A percentile compares a stretch with the other conserved stretches of the same genome.
These are phyloP conservation scores for Phytopythium vexans DNA, from an alignment of 352 stramenopile species.

Conservation along the genomic window DNA sequence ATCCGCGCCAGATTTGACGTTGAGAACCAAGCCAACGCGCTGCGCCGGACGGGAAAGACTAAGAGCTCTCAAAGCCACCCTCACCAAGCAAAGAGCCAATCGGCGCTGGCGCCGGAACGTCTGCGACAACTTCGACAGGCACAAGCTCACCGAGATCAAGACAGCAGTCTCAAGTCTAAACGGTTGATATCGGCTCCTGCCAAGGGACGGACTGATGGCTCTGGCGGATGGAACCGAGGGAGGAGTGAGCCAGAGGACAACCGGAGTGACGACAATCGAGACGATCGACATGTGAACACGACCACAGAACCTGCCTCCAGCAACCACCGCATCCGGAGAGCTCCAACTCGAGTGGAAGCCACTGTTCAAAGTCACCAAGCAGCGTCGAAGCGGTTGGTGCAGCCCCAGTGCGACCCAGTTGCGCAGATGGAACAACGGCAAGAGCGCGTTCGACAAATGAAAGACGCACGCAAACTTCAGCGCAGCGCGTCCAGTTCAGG, in stretches of 20 bases:
- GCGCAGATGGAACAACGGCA: slow-evolving; percentile 38
- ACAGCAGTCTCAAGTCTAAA: background rate
- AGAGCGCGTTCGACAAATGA: slow-evolving; percentile 18
- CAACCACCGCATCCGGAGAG: too few species aligned
- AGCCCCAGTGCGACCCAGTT: background rate
- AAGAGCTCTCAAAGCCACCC: slow-evolving; percentile 4
- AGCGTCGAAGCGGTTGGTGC: background rate
- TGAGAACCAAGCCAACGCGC: slow-evolving; percentile 29
- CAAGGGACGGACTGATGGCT: too few species aligned
- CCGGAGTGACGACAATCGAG: too few species aligned
- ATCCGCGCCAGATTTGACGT: slow-evolving; percentile 42
- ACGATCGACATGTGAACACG: too few species aligned
- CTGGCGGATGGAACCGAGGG: too few species aligned
- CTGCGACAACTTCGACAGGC: background rate
- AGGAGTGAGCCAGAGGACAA: too few species aligned
- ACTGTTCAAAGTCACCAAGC: background rate
- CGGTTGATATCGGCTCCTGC: too few species aligned
- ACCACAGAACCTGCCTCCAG: too few species aligned
- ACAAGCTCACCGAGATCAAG: slow-evolving; percentile 3
- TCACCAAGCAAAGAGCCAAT: background rate
- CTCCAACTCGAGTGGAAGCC: too few species aligned
- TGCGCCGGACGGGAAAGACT: slow-evolving; percentile 19
- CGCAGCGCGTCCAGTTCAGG: background rate
- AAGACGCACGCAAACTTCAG: slow-evolving; percentile 15
- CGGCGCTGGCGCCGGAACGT: background rate